Base-by-base conservation (phyloP, 345 rosid species). In the Sisymbrium irio region DNA sequence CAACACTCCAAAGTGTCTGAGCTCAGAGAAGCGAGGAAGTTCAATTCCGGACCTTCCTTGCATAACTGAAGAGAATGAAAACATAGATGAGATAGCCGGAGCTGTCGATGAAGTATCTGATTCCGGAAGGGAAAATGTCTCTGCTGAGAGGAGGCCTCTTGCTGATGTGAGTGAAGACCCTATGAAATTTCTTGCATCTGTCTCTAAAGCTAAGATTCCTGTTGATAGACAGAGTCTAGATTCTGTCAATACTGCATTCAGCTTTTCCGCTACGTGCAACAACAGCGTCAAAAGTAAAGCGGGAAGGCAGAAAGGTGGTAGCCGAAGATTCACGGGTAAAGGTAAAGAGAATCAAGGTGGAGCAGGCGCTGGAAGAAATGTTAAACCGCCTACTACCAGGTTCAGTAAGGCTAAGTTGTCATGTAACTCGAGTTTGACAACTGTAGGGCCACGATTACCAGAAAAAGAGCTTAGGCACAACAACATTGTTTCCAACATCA, bases 11-110 rank as follows among this genome's bases (percentile, higher is more conserved):
- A 80, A 75, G 35, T 82, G 93, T 60, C 75, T 82, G 40, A 83
- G 89, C 76, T 90, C 91, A 72, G 90, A 83, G 82, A 82, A 81
- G 58, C 85, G 79, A 74, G 81, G 82, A 56, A 87, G 90, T 83
- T 78, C 85, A 82, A 67, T 79, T 69, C 87, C 79, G 17, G 96
- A 90, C 57, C 97, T 96, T 72, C 91, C 98, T 50, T 82, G 91
- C 78, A 88, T 89, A 54, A 82, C 69, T 60, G 97, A 92, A 78
- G 97, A 92, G 80, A 84, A 80, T 76, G 95, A 91, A 82, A 82
- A 65, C 47, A 19, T 65, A 39, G 83, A 88, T 30, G 85, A 84
- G 64, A 77, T 73, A 37, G 62, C 77, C 39, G 84, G 82, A 71
- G 80, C 74, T 67, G 28, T 80, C 60, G 74, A 66, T 60, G 85